phyloP scores from a whole-genome alignment of 148 eudicot genomes.

The Rhododendron vialii region DNA sequence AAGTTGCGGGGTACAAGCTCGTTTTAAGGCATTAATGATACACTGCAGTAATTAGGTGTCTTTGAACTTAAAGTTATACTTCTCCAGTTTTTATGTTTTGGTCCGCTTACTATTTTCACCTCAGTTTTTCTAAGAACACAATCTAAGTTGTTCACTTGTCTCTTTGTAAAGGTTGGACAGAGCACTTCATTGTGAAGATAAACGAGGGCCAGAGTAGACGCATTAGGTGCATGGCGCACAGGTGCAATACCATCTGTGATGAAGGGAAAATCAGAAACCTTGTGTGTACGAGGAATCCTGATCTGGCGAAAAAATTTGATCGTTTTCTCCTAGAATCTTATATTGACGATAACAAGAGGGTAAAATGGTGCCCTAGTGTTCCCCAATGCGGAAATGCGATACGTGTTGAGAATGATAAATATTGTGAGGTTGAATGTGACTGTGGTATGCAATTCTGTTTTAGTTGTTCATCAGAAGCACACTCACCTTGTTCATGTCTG shows the following conservation, averaged over 20 bases:
- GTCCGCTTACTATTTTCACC: background rate
- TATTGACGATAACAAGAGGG: conserved; percentile 70
- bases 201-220: conserved; percentile 70
- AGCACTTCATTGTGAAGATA: conserved; percentile 65
- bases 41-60: background rate
- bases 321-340: conserved; percentile 69
- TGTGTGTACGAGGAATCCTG: conserved; percentile 40
- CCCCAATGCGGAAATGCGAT: conserved; percentile 86
- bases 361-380: conserved; percentile 73
- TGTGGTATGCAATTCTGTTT: conserved; percentile 78
- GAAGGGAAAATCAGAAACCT: conserved; percentile 51
- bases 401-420: conserved; percentile 50
- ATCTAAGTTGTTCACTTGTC: conserved; percentile 4
- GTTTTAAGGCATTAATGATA: background rate
- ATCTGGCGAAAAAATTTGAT: conserved; percentile 60
- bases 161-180: conserved; percentile 62
- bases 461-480: conserved; percentile 54
- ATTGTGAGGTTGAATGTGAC: conserved; percentile 63
- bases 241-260: conserved; percentile 67
- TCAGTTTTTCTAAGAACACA: background rate
- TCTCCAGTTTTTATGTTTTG: background rate
- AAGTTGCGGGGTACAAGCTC: background rate
- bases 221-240: conserved; percentile 68
- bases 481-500: conserved; percentile 79
- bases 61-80: background rate